Evolutionary conservation across 768 basidiomycete genomes (phyloP).

Genomic region (Phylloporus scabripes): DNA sequence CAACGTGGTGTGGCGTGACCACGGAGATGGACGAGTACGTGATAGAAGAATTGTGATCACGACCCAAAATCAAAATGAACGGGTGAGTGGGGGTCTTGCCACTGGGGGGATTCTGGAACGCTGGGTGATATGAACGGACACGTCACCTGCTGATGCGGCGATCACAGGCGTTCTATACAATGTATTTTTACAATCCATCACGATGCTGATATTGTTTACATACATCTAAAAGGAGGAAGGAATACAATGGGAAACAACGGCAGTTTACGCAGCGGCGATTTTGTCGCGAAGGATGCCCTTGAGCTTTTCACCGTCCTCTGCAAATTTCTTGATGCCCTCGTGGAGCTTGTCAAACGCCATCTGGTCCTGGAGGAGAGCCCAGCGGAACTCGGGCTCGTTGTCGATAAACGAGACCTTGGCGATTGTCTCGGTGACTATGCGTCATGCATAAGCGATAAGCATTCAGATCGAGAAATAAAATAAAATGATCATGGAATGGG

Average conservation of each 20-base stretch:
- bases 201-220: not conserved
- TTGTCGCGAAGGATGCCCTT: slow-evolving; percentile 75
- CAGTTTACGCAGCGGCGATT: slow-evolving; percentile 29
- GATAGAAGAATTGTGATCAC: too few relatives aligned
- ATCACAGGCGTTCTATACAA: not conserved
- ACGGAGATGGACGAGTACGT: not conserved
- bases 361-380: slow-evolving; percentile 83
- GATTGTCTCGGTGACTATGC: slow-evolving; percentile 47
- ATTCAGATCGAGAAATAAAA: not conserved
- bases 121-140: not conserved
- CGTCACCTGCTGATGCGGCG: not conserved
- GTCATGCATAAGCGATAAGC: not conserved
- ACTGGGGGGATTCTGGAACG: not conserved
- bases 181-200: too few relatives aligned
- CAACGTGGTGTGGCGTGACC: not conserved
- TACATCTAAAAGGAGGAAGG: not conserved
- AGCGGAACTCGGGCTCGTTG: slow-evolving; percentile 95
- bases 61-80: not conserved
- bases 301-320: slow-evolving; percentile 88
- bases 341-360: slow-evolving; percentile 99
- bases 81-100: not conserved
- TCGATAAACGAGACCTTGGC: slow-evolving; percentile 83
- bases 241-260: not conserved
- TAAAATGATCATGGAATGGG: not conserved
- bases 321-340: slow-evolving; percentile 98